Evolutionary conservation across 1,284 basidiomycete species (phyloP).

Genomic region (Ceratobasidium sp.): DNA sequence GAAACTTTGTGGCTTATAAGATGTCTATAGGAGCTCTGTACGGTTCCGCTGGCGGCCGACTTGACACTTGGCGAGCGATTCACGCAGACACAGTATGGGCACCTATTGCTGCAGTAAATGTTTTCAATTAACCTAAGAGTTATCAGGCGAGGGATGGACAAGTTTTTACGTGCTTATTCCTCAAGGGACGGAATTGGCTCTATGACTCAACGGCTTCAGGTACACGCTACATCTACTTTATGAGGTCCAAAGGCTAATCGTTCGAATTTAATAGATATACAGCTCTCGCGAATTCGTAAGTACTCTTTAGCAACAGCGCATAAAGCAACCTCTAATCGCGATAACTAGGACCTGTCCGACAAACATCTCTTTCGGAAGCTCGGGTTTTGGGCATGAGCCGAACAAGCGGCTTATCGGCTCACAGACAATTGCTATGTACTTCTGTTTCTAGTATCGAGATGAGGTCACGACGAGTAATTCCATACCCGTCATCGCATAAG

Average conservation of each 20-base stretch:
- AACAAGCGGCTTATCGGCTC: no score
- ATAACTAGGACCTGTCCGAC: not conserved
- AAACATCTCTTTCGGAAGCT: not conserved
- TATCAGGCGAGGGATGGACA: not conserved
- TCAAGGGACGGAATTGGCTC: not conserved
- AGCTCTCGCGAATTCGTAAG: conserved; percentile 15
- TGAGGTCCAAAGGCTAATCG: not conserved
- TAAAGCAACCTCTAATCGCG: not conserved
- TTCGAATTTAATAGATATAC: not conserved
- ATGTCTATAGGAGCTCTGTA: not conserved
- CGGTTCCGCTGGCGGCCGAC: not conserved
- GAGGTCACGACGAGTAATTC: no score
- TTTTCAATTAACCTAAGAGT: not conserved
- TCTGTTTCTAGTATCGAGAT: no score
- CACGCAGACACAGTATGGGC: not conserved
- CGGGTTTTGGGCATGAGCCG: no score
- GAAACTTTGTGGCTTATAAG: not conserved
- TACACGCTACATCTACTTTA: not conserved
- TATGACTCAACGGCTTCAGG: not conserved
- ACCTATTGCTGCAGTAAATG: not conserved
- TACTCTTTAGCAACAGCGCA: not conserved
- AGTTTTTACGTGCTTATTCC: not conserved
- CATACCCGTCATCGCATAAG: no score
- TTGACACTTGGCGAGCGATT: not conserved
- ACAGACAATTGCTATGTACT: no score